Conservation (phyloP, 352 stramenopile species). For the Globisporangium nunn region DNA sequence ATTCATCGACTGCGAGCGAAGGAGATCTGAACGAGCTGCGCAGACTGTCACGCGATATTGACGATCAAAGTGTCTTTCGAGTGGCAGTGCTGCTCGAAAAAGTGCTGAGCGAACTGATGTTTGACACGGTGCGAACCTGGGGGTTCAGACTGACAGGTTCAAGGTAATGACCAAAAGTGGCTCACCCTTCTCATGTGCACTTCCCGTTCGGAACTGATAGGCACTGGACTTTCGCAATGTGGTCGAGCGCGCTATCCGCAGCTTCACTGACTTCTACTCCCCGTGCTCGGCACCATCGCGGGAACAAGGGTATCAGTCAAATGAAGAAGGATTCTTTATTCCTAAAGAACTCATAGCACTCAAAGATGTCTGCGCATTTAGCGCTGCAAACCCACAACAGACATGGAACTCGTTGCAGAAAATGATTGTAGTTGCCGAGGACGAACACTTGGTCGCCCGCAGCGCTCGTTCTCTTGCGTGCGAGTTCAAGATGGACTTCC, state of each 20-base stretch:
- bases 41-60: constrained; percentile 7
- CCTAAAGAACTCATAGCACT: constrained; percentile 4
- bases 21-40: constrained; percentile 4
- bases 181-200: neutral
- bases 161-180: neutral
- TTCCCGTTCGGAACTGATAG: neutral
- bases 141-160: neutral
- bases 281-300: neutral
- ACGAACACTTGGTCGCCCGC: constrained; percentile 6
- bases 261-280: constrained; percentile 9
- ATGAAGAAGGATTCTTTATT: neutral
- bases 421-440: constrained; percentile 8
- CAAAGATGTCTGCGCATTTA: constrained; percentile 13
- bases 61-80: constrained; percentile 10
- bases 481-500: constrained; percentile 22
- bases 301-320: neutral
- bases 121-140: constrained; percentile 2
- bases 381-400: neutral
- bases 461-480: constrained; percentile 4
- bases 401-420: constrained; percentile 12
- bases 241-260: neutral
- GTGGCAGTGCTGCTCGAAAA: constrained; percentile 8
- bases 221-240: neutral
- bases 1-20: constrained; percentile 5
- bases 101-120: constrained; percentile 12